Evolutionary conservation across 1,284 basidiomycete species (phyloP), one percentile per base, ranked within the genome.

Genomic region (Filobasidium uniguttulatum): DNA sequence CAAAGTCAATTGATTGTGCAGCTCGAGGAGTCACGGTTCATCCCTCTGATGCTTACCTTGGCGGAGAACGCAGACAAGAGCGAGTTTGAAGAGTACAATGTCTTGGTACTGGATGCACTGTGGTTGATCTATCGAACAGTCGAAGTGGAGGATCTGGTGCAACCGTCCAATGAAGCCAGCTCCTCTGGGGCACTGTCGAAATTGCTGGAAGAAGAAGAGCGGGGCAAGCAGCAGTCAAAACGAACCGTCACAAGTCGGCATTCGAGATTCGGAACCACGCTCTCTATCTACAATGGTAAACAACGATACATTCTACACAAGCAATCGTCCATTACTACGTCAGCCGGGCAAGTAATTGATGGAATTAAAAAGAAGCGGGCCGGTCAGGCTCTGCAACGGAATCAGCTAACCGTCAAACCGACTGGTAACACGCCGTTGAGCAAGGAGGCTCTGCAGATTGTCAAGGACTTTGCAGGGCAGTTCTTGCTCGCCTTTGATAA

Each of bases 231-330:
- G 29, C 71, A 79, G 50, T 63, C 77, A 12, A 71, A 57, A 14
- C 56, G 63, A 30, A 58, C 59, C 17, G 60, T 59, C 10, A 59
- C 79, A n/a, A 83, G 86, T 15, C 77, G 90, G 25, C 90, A 96
- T 68, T 87, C 87, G 22, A 79, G 90, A 33, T 96, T 96, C 66
- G 90, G 90, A 0, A 94, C 90, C 0, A 93, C 89, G 2, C 81
- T 94, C 55, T 71, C 82, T 12, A 81, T 94, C 45, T 77, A 75
- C 55, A 81, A 59, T 79, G 83, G 66, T 36, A 53, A 62, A 56
- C 20, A 1, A 2, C 65, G 68, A 52, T 66, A 72, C 46, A 78
- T 93, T 25, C 73, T 94, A 36, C 86, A 91, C 65, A 78, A 81
- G 36, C 88, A 91, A 62, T 79, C 81, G 59, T 87, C 85, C 2